A percentile compares a stretch with the other conserved stretches of the same genome.
These are phyloP conservation scores for Acorus gramineus DNA, from an alignment of 106 monocot species.

Conservation along the genomic window DNA sequence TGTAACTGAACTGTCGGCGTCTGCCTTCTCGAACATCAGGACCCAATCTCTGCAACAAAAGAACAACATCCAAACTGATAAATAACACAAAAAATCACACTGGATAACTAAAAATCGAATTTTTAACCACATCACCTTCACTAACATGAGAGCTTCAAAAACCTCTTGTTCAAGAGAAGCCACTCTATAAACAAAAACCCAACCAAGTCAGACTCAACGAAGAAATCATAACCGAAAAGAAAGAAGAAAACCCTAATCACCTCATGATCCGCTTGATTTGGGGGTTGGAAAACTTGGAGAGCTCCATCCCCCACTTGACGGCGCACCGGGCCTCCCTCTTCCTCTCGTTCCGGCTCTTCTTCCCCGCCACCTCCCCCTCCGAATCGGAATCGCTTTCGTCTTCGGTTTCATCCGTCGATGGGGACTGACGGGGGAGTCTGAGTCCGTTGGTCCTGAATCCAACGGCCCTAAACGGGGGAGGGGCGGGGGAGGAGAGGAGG, in stretches of 20 bases:
- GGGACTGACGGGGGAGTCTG: constrained; percentile 7
- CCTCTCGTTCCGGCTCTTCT: constrained; percentile 80
- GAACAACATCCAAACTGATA: background rate
- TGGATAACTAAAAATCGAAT: no score
- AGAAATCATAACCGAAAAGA: background rate
- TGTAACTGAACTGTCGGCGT: constrained; percentile 85
- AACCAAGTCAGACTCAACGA: background rate
- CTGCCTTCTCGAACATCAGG: constrained; percentile 92
- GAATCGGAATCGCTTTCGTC: constrained; percentile 2
- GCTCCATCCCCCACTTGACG: constrained; percentile 84
- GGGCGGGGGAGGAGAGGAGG: constrained; percentile 7
- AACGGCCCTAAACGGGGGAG: constrained; percentile 1
- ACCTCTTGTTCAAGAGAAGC: constrained; percentile 71
- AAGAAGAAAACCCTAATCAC: constrained; percentile 11
- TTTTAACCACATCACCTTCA: constrained; percentile 36
- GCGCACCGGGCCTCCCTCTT: constrained; percentile 85
- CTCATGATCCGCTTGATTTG: constrained; percentile 77
- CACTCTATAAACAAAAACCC: constrained; percentile 23
- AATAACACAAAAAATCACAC: background rate
- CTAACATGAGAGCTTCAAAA: constrained; percentile 75
- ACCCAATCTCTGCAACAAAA: constrained; percentile 59
- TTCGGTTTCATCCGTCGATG: background rate
- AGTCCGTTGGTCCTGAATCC: constrained; percentile 12
- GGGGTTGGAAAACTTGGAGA: constrained; percentile 44
- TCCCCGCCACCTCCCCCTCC: background rate